Percentiles rank a stretch among this genome's conserved stretches.
phyloP scores from a whole-genome alignment of 1,139 yeast genomes.

The Waltiozyma sp. region DNA sequence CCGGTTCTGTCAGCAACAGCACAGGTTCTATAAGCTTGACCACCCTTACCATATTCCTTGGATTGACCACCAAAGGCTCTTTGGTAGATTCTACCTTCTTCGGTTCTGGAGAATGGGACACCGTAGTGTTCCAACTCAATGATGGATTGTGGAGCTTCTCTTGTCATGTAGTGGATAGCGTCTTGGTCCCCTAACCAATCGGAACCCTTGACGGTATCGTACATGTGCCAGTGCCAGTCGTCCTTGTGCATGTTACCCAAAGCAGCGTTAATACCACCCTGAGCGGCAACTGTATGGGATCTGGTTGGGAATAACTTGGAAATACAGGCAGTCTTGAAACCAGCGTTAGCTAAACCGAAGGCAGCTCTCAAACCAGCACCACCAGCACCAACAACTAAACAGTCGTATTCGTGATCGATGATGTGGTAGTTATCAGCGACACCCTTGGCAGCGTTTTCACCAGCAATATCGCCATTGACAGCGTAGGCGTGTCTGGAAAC shows the following conservation, averaged over 20 bases:
- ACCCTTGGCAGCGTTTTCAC: constrained; percentile 25
- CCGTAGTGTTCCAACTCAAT: constrained; percentile 97
- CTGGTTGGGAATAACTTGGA: constrained; percentile 96
- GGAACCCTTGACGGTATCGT: constrained; percentile 98
- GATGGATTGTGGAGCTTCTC: constrained; percentile 93
- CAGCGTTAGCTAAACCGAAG: constrained; percentile 93
- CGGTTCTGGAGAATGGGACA: constrained; percentile 95
- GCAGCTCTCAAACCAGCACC: constrained; percentile 99
- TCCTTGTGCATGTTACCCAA: constrained; percentile 92
- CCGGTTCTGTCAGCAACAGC: constrained; percentile 99
- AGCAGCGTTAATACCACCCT: constrained; percentile 99
- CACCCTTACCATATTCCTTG: constrained; percentile 92
- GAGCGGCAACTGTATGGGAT: constrained; percentile 98
- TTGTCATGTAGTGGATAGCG: constrained; percentile 97
- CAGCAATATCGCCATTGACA: constrained; percentile 20
- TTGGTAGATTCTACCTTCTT: constrained; percentile 94
- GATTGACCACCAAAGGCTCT: constrained; percentile 99
- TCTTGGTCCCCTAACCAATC: constrained; percentile 99
- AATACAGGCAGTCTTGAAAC: constrained; percentile 95
- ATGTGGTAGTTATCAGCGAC: constrained; percentile 77
- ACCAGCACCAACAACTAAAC: constrained; percentile 97
- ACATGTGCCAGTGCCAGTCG: constrained; percentile 99
- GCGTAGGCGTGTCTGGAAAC: constrained; percentile 17
- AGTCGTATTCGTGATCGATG: constrained; percentile 95
- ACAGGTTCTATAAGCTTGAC: constrained; percentile 98